Conservation (phyloP, 2,329 filamentous ascomycete species). For the Westerdykella aurantiaca region DNA sequence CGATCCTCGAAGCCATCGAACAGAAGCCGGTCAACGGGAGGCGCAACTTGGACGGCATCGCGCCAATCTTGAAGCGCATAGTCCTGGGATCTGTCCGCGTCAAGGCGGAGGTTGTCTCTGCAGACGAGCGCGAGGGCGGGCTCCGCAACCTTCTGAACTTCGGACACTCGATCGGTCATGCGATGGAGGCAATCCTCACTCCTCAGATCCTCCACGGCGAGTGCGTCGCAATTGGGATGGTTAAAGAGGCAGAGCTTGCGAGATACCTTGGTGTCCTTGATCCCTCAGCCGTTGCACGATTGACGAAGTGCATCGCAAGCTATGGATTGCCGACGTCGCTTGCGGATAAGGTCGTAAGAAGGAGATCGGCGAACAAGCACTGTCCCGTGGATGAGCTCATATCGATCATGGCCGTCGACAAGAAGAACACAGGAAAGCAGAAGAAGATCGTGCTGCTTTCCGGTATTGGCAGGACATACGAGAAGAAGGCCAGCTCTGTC, state of each 20-base stretch:
- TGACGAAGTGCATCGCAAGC: slow-evolving; percentile 90
- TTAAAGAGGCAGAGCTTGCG: slow-evolving; percentile 91
- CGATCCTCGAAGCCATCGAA: slow-evolving; percentile 68
- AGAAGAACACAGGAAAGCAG: slow-evolving; percentile 92
- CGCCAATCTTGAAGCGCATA: slow-evolving; percentile 50
- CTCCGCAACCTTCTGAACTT: slow-evolving; percentile 94
- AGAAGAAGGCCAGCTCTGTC: slow-evolving; percentile 85
- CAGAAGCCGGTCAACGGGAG: slow-evolving; percentile 51
- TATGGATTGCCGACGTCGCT: slow-evolving; percentile 85
- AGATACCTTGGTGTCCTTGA: slow-evolving; percentile 80
- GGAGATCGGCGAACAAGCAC: slow-evolving; percentile 75
- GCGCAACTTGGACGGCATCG: slow-evolving; percentile 63
- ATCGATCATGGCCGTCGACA: slow-evolving; percentile 94
- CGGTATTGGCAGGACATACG: slow-evolving; percentile 80
- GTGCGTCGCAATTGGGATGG: slow-evolving; percentile 95
- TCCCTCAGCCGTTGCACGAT: slow-evolving; percentile 78
- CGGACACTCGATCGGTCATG: slow-evolving; percentile 95
- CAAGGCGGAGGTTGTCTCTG: slow-evolving; percentile 90
- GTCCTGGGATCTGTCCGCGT: slow-evolving; percentile 87
- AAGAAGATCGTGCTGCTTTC: slow-evolving; percentile 95
- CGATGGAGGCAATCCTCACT: slow-evolving; percentile 89
- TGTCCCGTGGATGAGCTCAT: slow-evolving; percentile 83
- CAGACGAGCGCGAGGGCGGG: slow-evolving; percentile 90
- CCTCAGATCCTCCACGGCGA: slow-evolving; percentile 95
- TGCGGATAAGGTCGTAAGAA: slow-evolving; percentile 74